Conservation (phyloP, 768 basidiomycete species). For the Tricholoma saponaceum region DNA sequence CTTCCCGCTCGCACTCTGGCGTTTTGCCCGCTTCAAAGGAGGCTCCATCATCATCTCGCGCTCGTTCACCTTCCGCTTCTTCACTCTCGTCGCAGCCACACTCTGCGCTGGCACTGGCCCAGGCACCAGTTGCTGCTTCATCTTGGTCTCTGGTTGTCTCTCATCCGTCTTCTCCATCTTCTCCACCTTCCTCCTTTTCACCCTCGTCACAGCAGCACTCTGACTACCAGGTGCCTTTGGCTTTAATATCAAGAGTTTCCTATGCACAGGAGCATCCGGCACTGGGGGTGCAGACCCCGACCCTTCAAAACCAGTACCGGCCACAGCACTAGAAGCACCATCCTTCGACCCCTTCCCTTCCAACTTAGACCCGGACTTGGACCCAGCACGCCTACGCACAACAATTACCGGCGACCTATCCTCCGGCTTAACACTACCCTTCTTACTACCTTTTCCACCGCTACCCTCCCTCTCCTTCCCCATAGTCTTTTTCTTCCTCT, state of each 20-base stretch:
- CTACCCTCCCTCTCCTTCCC: background rate
- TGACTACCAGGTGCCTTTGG: slow-evolving; percentile 6
- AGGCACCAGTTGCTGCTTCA: background rate
- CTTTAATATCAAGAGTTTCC: slow-evolving; percentile 12
- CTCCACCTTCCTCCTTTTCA: slow-evolving; percentile 29
- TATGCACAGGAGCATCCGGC: background rate
- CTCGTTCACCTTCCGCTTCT: slow-evolving; percentile 24
- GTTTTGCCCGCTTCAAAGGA: slow-evolving; percentile 27
- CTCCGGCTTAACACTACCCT: background rate
- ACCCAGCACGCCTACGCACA: background rate
- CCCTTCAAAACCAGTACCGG: background rate
- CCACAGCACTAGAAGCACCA: background rate
- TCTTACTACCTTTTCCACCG: background rate
- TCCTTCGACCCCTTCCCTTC: background rate
- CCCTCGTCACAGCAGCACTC: slow-evolving; percentile 24
- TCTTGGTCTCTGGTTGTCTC: slow-evolving; percentile 25
- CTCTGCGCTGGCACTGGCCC: slow-evolving; percentile 8
- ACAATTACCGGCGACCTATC: background rate
- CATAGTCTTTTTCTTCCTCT: slow-evolving; percentile 4
- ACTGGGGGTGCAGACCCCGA: background rate
- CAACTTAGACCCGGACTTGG: background rate
- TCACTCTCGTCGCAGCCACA: slow-evolving; percentile 27
- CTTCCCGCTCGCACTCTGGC: slow-evolving; percentile 1
- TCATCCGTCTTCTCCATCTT: slow-evolving; percentile 21
- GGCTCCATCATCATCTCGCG: slow-evolving; percentile 18